Conservation (phyloP, 2,329 filamentous ascomycete genomes). For the Scopulariopsis brevicaulis region DNA sequence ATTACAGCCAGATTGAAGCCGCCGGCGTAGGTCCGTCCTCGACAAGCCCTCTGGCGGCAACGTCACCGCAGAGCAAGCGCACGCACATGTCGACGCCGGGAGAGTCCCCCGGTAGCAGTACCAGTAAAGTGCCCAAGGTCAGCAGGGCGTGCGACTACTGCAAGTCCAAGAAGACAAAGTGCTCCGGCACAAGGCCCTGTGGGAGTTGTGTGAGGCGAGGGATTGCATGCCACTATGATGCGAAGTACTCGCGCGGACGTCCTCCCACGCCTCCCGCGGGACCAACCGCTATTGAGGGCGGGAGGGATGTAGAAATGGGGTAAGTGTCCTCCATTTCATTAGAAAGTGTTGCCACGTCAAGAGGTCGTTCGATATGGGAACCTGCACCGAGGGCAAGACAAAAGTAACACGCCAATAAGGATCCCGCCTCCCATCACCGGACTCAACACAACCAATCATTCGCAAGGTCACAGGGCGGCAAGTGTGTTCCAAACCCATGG, state of each 20-base stretch:
- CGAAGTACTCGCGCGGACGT: slow-evolving; percentile 19
- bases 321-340: not conserved
- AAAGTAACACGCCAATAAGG: not conserved
- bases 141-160: slow-evolving; percentile 19
- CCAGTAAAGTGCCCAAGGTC: slow-evolving; percentile 13
- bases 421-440: not conserved
- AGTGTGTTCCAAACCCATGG: not conserved
- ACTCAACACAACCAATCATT: not conserved
- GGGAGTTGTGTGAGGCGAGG: slow-evolving; percentile 16
- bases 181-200: slow-evolving; percentile 18
- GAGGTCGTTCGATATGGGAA: not conserved
- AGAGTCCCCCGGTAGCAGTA: not conserved
- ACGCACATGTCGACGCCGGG: not conserved
- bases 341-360: not conserved
- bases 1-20: not conserved
- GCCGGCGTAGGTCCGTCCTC: not conserved
- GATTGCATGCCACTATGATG: slow-evolving; percentile 16
- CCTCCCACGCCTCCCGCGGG: slow-evolving; percentile 19
- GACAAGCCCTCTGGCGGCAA: not conserved
- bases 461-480: not conserved
- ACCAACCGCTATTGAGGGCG: not conserved
- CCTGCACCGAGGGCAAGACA: not conserved
- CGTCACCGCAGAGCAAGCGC: not conserved
- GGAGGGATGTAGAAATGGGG: not conserved
- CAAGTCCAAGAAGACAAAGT: slow-evolving; percentile 16